phyloP scores from a whole-genome alignment of 2,329 filamentous ascomycete genomes.

The Xylariales sp. region DNA sequence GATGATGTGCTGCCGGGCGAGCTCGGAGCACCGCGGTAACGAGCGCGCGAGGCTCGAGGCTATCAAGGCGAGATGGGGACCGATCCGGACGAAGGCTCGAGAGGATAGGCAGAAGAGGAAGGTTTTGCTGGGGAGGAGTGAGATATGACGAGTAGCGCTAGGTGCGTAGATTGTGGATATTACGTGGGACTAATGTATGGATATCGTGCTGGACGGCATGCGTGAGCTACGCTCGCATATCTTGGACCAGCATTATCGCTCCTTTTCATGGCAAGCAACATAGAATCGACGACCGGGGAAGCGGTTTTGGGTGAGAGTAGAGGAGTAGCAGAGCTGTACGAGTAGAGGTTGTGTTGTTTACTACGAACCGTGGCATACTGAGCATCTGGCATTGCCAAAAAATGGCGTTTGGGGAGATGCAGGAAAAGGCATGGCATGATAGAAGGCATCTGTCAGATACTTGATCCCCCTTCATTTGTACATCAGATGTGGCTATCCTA shows the following conservation, averaged over 20 bases:
- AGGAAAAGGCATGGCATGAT: conserved; percentile 3
- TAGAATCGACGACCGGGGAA: too few species aligned
- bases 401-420: conserved; percentile 4
- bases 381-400: conserved; percentile 10
- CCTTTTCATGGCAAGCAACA: too few species aligned
- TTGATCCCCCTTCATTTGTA: conserved; percentile 6
- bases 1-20: conserved; percentile 50
- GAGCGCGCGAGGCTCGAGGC: conserved; percentile 41
- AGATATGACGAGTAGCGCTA: conserved; percentile 35
- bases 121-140: conserved; percentile 46
- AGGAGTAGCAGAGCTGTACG: too few species aligned
- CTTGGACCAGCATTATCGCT: too few species aligned
- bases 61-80: conserved; percentile 53
- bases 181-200: too few species aligned
- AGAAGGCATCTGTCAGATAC: conserved; percentile 5
- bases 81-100: conserved; percentile 47
- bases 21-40: conserved; percentile 41
- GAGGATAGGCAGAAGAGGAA: conserved; percentile 51
- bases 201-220: too few species aligned
- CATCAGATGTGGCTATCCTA: background rate
- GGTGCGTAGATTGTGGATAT: too few species aligned
- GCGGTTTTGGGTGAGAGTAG: too few species aligned
- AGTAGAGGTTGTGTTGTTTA: too few species aligned
- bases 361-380: too few species aligned
- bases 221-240: too few species aligned